Conservation (phyloP, 2,329 filamentous ascomycete species). For the Venturia carpophila region DNA sequence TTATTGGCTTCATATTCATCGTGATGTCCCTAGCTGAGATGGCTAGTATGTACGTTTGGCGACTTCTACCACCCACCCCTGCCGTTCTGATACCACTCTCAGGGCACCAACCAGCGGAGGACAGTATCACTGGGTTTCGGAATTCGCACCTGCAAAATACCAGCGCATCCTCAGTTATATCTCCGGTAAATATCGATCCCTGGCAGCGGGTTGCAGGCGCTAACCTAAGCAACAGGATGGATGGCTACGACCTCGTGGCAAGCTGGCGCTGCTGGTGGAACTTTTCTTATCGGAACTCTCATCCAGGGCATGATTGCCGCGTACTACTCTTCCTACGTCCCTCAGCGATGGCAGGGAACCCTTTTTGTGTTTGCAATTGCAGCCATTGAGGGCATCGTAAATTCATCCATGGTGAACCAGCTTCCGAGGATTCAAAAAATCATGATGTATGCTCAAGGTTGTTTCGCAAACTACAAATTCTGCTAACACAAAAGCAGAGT, state of each 20-base stretch:
- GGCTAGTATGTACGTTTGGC: conserved; percentile 24
- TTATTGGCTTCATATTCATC: conserved; percentile 29
- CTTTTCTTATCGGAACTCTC: conserved; percentile 16
- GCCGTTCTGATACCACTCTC: not conserved
- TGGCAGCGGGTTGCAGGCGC: not conserved
- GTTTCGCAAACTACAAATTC: conserved; percentile 17
- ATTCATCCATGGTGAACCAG: conserved; percentile 26
- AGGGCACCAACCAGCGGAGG: conserved; percentile 19
- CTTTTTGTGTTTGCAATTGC: conserved; percentile 19
- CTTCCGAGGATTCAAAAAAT: conserved; percentile 35
- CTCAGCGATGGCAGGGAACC: conserved; percentile 18
- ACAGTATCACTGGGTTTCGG: conserved; percentile 26
- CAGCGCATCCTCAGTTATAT: conserved; percentile 28
- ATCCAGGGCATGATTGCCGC: conserved; percentile 19
- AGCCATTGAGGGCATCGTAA: conserved; percentile 14
- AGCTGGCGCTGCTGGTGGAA: conserved; percentile 12
- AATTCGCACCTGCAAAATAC: conserved; percentile 26
- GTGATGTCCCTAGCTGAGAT: conserved; percentile 30
- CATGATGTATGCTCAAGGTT: conserved; percentile 23
- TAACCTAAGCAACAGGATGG: not conserved
- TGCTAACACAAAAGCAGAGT: not conserved
- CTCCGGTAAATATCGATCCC: conserved; percentile 19
- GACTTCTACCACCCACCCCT: too few relatives aligned
- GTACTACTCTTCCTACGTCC: conserved; percentile 14
- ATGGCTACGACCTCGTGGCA: conserved; percentile 19